These are phyloP conservation scores for Entomophthora muscae DNA, from an alignment of 371 early-diverging fungal genomes.

Conservation along the genomic window DNA sequence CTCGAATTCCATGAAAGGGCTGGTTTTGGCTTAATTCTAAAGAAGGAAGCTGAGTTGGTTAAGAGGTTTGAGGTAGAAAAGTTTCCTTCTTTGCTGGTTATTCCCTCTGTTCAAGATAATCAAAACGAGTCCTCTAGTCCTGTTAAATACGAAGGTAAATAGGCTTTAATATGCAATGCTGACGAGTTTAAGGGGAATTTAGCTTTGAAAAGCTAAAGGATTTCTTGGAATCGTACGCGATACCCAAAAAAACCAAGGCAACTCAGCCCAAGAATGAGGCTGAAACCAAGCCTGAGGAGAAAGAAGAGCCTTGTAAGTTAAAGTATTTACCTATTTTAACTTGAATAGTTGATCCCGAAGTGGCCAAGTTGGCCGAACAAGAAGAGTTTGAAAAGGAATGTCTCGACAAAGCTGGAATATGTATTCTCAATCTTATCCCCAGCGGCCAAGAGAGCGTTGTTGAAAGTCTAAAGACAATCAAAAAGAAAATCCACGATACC, in stretches of 20 bases:
- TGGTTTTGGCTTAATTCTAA: not conserved
- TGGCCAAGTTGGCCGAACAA: not conserved
- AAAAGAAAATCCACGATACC: not conserved
- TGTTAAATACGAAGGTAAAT: slow-evolving; percentile 1
- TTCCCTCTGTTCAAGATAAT: not conserved
- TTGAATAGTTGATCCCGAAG: not conserved
- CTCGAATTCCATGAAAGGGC: not conserved
- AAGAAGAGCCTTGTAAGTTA: not conserved
- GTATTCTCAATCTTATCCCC: not conserved
- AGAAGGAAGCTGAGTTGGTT: not conserved
- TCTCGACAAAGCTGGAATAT: not conserved
- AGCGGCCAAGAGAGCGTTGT: not conserved
- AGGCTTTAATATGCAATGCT: not conserved
- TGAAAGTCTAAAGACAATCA: not conserved
- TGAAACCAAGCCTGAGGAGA: not conserved
- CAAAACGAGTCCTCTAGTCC: not conserved
- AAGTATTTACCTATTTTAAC: not conserved
- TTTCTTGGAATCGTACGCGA: not conserved
- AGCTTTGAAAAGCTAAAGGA: not conserved
- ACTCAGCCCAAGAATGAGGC: not conserved
- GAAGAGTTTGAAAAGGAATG: not conserved
- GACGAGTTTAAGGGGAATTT: not conserved
- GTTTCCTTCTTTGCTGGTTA: not conserved
- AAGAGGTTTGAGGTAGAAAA: not conserved
- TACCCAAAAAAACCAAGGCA: not conserved